Evolutionary conservation across 2,329 filamentous ascomycete genomes (phyloP), one percentile per base, ranked within the genome.

Genomic region (Alternaria brassicae): DNA sequence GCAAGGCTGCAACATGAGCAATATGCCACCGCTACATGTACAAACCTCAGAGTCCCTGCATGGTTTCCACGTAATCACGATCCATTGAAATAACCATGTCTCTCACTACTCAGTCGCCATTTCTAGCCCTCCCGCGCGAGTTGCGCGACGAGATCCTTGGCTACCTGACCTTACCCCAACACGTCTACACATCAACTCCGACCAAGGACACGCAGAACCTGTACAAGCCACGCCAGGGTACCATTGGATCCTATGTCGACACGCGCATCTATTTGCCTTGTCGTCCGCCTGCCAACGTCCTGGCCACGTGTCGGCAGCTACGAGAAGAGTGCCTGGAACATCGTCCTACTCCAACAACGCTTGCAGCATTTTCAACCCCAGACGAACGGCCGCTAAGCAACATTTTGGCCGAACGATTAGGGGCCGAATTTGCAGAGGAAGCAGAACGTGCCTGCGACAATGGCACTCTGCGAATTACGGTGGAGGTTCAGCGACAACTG

Each of bases 251-350:
- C 0, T 72, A 70, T 27, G 27, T 76, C 21, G 72, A 76, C 42
- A 68, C 69, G 17, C 69, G 72, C 15, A 72, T 74, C 41, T 71
- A 68, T 45, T 23, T 76, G 4, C 72, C 72, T 9, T 62, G 44
- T 1, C 64, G 58, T 7, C 58, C 66, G 2, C 65, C 71, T 10
- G 32, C 61, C 15, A 71, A 69, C 28, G 6, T 74, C 9, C 53
- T 74, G 10, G 66, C 50, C 28, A 64, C 64, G 10, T 73, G 73
- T 58, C 65, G 53, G n/a, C 72, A 74, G 42, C 50, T 74, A 4
- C 64, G 72, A 25, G 55, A 70, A 19, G 72, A 75, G 54, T 63
- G 62, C 41, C 47, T 75, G 21, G 62, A 70, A 12, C 56, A 66
- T 6, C 61, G 67, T 40, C 56, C 68, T 19, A 67, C 65, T 23